Percentiles rank a stretch among this genome's conserved stretches.
These are phyloP conservation scores for Xylaria hypoxylon DNA, from an alignment of 2,329 filamentous ascomycete genomes.

Conservation along the genomic window DNA sequence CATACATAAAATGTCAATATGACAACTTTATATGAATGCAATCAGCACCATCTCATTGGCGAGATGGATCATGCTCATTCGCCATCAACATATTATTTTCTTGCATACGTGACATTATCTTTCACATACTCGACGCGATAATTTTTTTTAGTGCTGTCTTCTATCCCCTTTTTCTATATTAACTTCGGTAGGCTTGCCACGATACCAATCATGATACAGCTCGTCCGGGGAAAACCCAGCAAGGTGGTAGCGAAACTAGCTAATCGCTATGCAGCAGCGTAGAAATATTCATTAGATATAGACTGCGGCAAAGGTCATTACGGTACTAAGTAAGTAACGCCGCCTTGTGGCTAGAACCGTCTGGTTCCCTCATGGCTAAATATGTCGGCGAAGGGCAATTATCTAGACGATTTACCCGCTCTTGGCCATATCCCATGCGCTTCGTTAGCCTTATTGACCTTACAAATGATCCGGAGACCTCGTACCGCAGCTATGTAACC, in stretches of 20 bases:
- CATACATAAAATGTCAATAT: slow-evolving; percentile 37
- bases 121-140: slow-evolving; percentile 6
- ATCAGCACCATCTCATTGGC: slow-evolving; percentile 48
- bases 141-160: slow-evolving; percentile 3
- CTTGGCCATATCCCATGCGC: slow-evolving; percentile 41
- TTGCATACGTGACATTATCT: slow-evolving; percentile 19
- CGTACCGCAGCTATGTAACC: slow-evolving; percentile 37
- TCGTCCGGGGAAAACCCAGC: slow-evolving; percentile 23
- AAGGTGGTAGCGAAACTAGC: slow-evolving; percentile 31
- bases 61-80: slow-evolving; percentile 49
- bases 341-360: slow-evolving; percentile 37
- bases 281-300: slow-evolving; percentile 12
- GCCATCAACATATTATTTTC: slow-evolving; percentile 31
- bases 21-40: slow-evolving; percentile 45
- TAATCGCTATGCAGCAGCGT: neutral
- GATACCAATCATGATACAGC: slow-evolving; percentile 2
- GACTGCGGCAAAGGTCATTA: slow-evolving; percentile 19
- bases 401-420: slow-evolving; percentile 45
- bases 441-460: slow-evolving; percentile 36
- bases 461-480: slow-evolving; percentile 43
- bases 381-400: slow-evolving; percentile 44
- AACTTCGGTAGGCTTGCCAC: slow-evolving; percentile 14
- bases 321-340: slow-evolving; percentile 15
- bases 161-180: slow-evolving; percentile 19
- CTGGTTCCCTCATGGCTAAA: slow-evolving; percentile 42